A percentile compares a stretch with the other conserved stretches of the same genome.
These are phyloP conservation scores for Cladosporium sp. DNA, from an alignment of 2,329 filamentous ascomycete species.

Conservation along the genomic window DNA sequence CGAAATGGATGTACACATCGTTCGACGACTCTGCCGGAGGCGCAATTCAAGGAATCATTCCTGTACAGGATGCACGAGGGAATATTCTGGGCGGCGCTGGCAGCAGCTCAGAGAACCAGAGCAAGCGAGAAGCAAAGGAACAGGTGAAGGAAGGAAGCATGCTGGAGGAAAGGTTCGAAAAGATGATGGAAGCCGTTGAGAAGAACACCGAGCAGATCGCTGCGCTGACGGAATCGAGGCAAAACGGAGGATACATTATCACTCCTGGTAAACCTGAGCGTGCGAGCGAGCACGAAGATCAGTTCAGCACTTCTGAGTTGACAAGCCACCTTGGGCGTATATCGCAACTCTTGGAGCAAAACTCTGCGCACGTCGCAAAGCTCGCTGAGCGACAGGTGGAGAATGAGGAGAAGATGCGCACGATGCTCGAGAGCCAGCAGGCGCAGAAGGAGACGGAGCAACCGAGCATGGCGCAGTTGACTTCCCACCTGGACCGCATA, in stretches of 20 bases:
- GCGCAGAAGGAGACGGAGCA: constrained; percentile 14
- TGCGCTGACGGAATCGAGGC: constrained; percentile 12
- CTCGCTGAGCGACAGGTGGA: constrained; percentile 22
- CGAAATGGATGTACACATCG: constrained; percentile 28
- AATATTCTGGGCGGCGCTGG: constrained; percentile 20
- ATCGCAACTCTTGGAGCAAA: constrained; percentile 19
- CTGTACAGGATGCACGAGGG: constrained; percentile 23
- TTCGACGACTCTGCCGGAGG: constrained; percentile 15
- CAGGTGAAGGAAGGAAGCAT: constrained; percentile 14
- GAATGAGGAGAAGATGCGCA: constrained; percentile 21
- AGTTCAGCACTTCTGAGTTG: constrained; percentile 15
- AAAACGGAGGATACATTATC: background rate
- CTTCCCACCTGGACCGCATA: constrained; percentile 24
- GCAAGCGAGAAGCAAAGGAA: constrained; percentile 14
- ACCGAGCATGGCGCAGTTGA: constrained; percentile 21
- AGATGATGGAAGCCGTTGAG: constrained; percentile 22
- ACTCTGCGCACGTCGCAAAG: constrained; percentile 20
- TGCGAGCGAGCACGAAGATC: constrained; percentile 2
- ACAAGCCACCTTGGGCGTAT: constrained; percentile 20
- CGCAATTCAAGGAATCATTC: constrained; percentile 24
- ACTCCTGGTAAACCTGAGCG: background rate
- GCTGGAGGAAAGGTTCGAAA: constrained; percentile 22
- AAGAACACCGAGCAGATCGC: constrained; percentile 21
- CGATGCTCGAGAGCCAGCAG: constrained; percentile 15
- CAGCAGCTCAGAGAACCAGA: constrained; percentile 13